phyloP scores from a whole-genome alignment of 1,284 basidiomycete species.

The Macrocystidia cucumis region DNA sequence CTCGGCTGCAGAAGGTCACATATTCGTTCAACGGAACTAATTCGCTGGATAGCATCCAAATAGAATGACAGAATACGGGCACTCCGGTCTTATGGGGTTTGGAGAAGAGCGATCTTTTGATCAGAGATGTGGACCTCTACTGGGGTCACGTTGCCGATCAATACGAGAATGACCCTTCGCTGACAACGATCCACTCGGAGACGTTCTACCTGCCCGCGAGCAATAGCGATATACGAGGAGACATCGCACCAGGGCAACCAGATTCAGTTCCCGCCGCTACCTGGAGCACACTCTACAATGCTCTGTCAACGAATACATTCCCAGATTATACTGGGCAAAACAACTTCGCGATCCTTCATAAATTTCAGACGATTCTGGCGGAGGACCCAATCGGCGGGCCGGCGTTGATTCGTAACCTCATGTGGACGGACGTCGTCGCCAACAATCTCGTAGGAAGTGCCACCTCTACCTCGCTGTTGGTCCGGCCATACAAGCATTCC shows the following conservation, averaged over 20 bases:
- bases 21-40: slow-evolving; percentile 10
- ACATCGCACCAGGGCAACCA: slow-evolving; percentile 3
- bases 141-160: slow-evolving; percentile 12
- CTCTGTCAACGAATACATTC: neutral
- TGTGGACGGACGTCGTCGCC: slow-evolving; percentile 15
- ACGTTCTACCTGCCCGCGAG: slow-evolving; percentile 12
- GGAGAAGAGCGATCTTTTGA: slow-evolving; percentile 10
- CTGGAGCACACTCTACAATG: slow-evolving; percentile 5
- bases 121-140: slow-evolving; percentile 10
- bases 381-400: slow-evolving; percentile 8
- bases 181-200: slow-evolving; percentile 9
- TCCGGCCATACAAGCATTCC: slow-evolving; percentile 6
- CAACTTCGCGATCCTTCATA: slow-evolving; percentile 10
- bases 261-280: slow-evolving; percentile 5
- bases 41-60: slow-evolving; percentile 5
- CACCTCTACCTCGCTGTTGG: slow-evolving; percentile 5
- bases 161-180: slow-evolving; percentile 8
- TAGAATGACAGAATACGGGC: slow-evolving; percentile 7
- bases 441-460: slow-evolving; percentile 12
- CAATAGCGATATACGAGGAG: slow-evolving; percentile 5
- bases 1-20: slow-evolving; percentile 10
- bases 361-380: slow-evolving; percentile 10
- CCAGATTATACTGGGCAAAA: slow-evolving; percentile 10
- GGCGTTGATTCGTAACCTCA: slow-evolving; percentile 11
- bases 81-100: slow-evolving; percentile 12